Evolutionary conservation across 73 alveolate species (phyloP).

Genomic region (Effrenium voratum): DNA sequence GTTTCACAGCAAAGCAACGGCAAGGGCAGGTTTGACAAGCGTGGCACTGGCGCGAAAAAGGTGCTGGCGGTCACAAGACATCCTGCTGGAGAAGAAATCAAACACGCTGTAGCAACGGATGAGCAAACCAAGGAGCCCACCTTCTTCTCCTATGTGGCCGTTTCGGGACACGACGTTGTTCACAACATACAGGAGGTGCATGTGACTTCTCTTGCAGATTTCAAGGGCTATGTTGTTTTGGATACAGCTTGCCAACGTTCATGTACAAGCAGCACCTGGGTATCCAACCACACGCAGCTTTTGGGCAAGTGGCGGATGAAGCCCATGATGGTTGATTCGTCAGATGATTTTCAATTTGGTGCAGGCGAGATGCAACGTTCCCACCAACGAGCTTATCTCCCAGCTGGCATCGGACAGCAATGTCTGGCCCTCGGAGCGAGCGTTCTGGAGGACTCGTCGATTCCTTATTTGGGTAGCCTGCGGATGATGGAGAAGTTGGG

Average conservation of each 20-base stretch:
- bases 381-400: not conserved
- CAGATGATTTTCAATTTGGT: not conserved
- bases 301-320: not conserved
- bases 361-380: not conserved
- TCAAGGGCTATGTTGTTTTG: not conserved
- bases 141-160: not conserved
- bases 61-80: not conserved
- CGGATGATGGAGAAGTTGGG: not conserved
- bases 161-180: not conserved
- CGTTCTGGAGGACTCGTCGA: not conserved
- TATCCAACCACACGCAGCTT: not conserved
- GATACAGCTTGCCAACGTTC: slow-evolving; percentile 65
- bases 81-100: not conserved
- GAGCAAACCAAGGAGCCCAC: not conserved
- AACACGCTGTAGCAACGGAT: not conserved
- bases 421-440: not conserved
- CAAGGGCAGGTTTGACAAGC: not conserved
- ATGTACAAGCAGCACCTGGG: not conserved
- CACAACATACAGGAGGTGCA: too few species aligned
- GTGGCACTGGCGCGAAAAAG: not conserved
- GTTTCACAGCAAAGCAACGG: not conserved
- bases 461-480: not conserved
- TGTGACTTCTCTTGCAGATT: not conserved
- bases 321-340: not conserved
- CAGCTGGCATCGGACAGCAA: not conserved